These are phyloP conservation scores for Penicillium roqueforti DNA, from an alignment of 495 filamentous ascomycete species.

Conservation along the genomic window DNA sequence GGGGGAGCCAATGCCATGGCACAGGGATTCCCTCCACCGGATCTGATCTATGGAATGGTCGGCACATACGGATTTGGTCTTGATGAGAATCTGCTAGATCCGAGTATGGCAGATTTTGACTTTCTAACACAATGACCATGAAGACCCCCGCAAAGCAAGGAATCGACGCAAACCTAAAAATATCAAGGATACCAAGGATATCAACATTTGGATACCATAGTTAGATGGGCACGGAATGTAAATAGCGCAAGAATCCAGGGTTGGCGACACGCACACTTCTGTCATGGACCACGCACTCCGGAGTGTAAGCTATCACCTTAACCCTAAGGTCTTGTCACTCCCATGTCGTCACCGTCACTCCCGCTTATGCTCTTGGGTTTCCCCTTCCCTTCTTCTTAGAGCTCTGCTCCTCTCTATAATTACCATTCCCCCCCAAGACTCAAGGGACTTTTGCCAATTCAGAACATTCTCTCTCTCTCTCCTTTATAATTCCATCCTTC, in stretches of 20 bases:
- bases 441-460: background rate
- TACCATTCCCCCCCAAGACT: conserved; percentile 4
- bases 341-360: conserved; percentile 30
- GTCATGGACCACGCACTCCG: conserved; percentile 14
- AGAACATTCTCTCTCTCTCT: conserved; percentile 4
- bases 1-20: conserved; percentile 47
- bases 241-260: conserved; percentile 5
- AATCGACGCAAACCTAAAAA: background rate
- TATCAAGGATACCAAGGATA: background rate
- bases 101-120: conserved; percentile 46
- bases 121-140: conserved; percentile 34
- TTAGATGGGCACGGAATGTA: conserved; percentile 11
- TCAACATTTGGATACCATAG: background rate
- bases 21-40: conserved; percentile 45
- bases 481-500: conserved; percentile 1
- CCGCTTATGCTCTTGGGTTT: conserved; percentile 22
- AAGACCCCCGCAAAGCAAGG: background rate
- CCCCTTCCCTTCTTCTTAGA: conserved; percentile 13
- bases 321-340: conserved; percentile 7
- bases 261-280: conserved; percentile 12
- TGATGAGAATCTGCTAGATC: conserved; percentile 46
- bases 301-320: conserved; percentile 21
- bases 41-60: conserved; percentile 48
- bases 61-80: conserved; percentile 47
- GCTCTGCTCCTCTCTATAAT: conserved; percentile 6